A percentile compares a stretch with the other conserved stretches of the same genome.
Evolutionary conservation across 495 filamentous ascomycete genomes (phyloP).

Genomic region (Penicillium nucicola): DNA sequence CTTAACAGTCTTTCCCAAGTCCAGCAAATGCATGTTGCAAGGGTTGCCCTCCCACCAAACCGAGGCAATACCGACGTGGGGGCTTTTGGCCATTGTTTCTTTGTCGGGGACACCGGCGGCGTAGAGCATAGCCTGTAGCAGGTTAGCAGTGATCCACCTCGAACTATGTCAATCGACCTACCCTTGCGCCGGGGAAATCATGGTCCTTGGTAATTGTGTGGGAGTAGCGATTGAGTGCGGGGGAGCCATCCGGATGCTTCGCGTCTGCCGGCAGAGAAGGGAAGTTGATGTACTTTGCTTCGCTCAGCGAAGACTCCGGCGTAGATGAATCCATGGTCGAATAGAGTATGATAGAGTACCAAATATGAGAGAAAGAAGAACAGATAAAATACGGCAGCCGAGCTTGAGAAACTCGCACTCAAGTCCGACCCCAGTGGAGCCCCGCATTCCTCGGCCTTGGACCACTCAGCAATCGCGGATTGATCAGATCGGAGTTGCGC

Average conservation of each 20-base stretch:
- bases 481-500: constrained; percentile 28
- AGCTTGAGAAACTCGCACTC: constrained; percentile 14
- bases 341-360: background rate
- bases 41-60: constrained; percentile 99
- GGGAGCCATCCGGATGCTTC: constrained; percentile 57
- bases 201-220: constrained; percentile 73
- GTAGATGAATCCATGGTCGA: constrained; percentile 25
- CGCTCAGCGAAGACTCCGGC: constrained; percentile 23
- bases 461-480: constrained; percentile 20
- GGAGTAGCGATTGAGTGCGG: constrained; percentile 67
- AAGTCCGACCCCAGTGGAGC: constrained; percentile 21
- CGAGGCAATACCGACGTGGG: constrained; percentile 84
- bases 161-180: constrained; percentile 29
- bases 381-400: background rate
- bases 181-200: constrained; percentile 93
- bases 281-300: constrained; percentile 62
- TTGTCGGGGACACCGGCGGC: constrained; percentile 84
- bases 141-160: background rate
- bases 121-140: constrained; percentile 83
- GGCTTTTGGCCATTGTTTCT: constrained; percentile 82
- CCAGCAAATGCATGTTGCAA: constrained; percentile 74
- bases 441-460: constrained; percentile 10
- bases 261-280: constrained; percentile 53
- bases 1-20: constrained; percentile 89
- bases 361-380: background rate